phyloP scores from a whole-genome alignment of 2,329 filamentous ascomycete species.

The Blastomyces parvus region DNA sequence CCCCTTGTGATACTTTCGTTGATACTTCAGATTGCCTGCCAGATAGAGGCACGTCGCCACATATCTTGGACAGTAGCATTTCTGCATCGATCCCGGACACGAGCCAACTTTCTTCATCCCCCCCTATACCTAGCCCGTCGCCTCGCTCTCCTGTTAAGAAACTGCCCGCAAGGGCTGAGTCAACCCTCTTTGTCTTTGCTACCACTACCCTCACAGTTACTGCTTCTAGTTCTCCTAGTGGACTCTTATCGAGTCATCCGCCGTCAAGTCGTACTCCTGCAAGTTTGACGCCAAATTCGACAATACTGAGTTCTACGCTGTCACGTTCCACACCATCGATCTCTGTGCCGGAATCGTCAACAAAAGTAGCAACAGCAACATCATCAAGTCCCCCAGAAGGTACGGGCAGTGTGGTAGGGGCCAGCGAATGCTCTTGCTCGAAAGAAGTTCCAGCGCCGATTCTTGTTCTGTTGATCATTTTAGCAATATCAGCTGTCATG shows the following conservation, averaged over 20 bases:
- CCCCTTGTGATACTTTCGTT: background rate
- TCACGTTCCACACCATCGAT: background rate
- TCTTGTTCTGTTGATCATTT: background rate
- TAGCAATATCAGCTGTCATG: background rate
- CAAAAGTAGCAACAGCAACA: background rate
- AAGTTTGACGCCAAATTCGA: background rate
- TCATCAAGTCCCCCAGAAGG: background rate
- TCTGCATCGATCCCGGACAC: background rate
- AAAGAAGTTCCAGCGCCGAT: background rate
- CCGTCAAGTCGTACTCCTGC: background rate
- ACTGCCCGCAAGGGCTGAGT: background rate
- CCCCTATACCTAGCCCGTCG: background rate
- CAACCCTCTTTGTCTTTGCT: background rate
- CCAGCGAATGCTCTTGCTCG: background rate
- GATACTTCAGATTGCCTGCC: background rate
- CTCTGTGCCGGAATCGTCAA: background rate
- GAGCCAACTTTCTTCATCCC: background rate
- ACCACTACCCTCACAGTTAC: background rate
- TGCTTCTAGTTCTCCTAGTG: background rate
- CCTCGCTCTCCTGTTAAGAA: background rate
- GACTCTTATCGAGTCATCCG: background rate
- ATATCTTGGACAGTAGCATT: background rate
- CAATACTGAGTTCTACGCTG: background rate
- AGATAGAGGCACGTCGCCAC: background rate
- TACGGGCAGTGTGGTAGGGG: background rate